Conservation (phyloP, 1,284 basidiomycete genomes). For the Inonotus obliquus region DNA sequence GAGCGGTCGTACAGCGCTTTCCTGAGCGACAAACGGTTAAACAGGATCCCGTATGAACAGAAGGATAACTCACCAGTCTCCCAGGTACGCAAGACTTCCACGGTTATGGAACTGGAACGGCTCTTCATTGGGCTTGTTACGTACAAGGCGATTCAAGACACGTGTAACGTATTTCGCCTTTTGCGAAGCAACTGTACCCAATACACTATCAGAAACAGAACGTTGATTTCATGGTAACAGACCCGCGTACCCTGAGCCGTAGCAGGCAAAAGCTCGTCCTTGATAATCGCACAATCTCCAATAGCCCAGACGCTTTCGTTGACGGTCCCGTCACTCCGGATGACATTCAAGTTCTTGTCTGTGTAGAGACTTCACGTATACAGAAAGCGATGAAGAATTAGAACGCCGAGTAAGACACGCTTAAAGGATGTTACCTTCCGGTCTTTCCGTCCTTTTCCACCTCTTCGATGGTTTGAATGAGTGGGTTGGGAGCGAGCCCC, state of each 20-base stretch:
- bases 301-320: constrained; percentile 80
- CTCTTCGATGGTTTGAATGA: constrained; percentile 58
- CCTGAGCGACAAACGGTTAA: too few relatives aligned
- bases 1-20: constrained; percentile 72
- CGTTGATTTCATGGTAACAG: not conserved
- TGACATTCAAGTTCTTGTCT: constrained; percentile 56
- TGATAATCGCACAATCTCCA: constrained; percentile 71
- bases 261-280: constrained; percentile 67
- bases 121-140: constrained; percentile 34
- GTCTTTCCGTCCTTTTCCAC: constrained; percentile 61
- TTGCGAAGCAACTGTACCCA: constrained; percentile 67
- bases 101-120: constrained; percentile 68
- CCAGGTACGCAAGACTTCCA: constrained; percentile 79
- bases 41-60: too few relatives aligned
- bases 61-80: constrained; percentile 52
- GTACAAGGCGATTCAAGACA: constrained; percentile 60
- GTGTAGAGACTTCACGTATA: constrained; percentile 48
- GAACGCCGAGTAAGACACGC: not conserved
- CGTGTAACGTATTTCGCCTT: constrained; percentile 72
- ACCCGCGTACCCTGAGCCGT: constrained; percentile 64
- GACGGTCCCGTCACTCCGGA: constrained; percentile 46
- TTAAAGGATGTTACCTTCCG: constrained; percentile 40
- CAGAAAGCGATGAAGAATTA: not conserved
- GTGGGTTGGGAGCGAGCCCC: constrained; percentile 75
- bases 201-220: constrained; percentile 2